Percentiles rank a stretch among this genome's conserved stretches.
Evolutionary conservation across 306 rosid species (phyloP).

Genomic region (Gleditsia sinensis): DNA sequence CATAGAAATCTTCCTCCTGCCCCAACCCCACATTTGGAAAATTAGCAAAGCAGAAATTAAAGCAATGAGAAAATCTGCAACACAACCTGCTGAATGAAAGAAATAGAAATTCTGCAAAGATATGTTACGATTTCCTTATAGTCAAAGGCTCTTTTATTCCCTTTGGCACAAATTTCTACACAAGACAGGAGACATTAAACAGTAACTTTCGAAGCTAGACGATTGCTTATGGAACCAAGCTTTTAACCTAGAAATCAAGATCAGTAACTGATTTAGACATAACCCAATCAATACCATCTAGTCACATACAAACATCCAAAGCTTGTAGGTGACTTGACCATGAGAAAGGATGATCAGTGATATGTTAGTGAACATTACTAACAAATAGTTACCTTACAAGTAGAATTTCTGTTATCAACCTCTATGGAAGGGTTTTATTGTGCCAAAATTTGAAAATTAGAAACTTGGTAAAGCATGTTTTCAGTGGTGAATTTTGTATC

Average conservation of each 20-base stretch:
- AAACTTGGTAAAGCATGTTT: neutral
- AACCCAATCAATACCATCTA: neutral
- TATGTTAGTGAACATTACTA: neutral
- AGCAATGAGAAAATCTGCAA: neutral
- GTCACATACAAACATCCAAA: neutral
- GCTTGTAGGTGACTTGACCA: neutral
- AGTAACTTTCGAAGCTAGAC: neutral
- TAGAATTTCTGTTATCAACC: neutral
- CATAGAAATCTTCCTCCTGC: neutral
- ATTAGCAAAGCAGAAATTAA: slow-evolving; percentile 1
- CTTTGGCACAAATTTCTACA: neutral
- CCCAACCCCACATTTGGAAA: neutral
- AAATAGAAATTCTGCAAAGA: slow-evolving; percentile 4
- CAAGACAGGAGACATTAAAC: neutral
- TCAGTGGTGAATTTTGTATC: neutral
- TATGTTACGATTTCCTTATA: slow-evolving; percentile 4
- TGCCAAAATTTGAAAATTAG: neutral
- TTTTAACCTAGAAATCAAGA: neutral
- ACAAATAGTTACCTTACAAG: neutral
- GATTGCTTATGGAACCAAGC: slow-evolving; percentile 4
- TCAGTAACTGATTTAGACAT: neutral
- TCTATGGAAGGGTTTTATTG: neutral
- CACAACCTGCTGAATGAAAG: slow-evolving; percentile 15
- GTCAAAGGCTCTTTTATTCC: neutral
- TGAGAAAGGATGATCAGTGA: neutral